Percentiles rank a stretch among this genome's conserved stretches.
These are phyloP conservation scores for Setaria italica DNA, from an alignment of 202 grass and related monocot genomes.

Conservation along the genomic window DNA sequence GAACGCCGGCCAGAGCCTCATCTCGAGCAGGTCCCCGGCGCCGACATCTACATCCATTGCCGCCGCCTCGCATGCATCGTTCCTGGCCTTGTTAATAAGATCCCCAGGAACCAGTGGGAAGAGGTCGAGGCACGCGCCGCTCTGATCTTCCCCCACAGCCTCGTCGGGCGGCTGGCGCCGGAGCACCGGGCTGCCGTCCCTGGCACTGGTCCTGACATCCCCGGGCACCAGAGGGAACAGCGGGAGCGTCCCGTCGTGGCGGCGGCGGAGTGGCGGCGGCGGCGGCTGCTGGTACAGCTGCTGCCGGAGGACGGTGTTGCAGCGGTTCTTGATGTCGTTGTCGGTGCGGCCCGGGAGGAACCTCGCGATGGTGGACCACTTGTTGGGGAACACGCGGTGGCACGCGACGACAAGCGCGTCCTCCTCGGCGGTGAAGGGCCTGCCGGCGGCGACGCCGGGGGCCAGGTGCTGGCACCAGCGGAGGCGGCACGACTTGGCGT, in stretches of 20 bases:
- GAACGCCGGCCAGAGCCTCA: slow-evolving; percentile 11
- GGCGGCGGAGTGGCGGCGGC: too few relatives aligned
- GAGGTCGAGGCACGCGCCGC: background rate
- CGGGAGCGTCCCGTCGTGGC: background rate
- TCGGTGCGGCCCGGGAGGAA: slow-evolving; percentile 69
- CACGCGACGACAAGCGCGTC: background rate
- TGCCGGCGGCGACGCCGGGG: background rate
- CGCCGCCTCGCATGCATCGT: background rate
- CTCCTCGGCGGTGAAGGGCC: background rate
- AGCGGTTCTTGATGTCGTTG: slow-evolving; percentile 78
- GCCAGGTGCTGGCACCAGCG: slow-evolving; percentile 46
- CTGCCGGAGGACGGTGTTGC: slow-evolving; percentile 65
- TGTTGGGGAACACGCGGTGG: slow-evolving; percentile 43
- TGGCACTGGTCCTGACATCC: background rate
- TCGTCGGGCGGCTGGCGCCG: background rate
- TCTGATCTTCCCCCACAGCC: background rate
- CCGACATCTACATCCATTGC: background rate
- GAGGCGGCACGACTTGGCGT: slow-evolving; percentile 49
- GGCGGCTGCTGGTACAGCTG: background rate
- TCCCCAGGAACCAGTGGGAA: slow-evolving; percentile 39
- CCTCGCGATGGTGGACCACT: slow-evolving; percentile 73
- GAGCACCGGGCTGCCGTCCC: background rate
- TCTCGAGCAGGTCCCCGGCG: background rate
- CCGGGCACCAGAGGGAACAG: background rate
- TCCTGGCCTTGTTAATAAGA: background rate